phyloP scores from a whole-genome alignment of 768 basidiomycete species.

The Fistulinella prunicolor region DNA sequence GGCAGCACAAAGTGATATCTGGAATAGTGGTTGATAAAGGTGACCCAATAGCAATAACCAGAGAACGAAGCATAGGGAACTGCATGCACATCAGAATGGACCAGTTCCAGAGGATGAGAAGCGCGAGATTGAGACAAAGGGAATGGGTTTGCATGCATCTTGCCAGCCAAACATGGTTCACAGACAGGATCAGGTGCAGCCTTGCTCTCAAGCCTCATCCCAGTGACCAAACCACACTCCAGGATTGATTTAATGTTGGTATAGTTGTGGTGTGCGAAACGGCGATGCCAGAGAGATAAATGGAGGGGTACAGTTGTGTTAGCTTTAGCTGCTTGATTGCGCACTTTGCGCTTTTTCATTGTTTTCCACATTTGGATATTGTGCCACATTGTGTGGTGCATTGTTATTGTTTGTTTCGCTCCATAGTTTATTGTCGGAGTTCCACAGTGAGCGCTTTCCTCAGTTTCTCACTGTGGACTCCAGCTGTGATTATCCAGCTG shows the following conservation, averaged over 20 bases:
- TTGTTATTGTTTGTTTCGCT: no score
- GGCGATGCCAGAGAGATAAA: slow-evolving; percentile 19
- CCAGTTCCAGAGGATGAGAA: neutral
- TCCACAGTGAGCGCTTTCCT: no score
- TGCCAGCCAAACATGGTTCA: slow-evolving; percentile 14
- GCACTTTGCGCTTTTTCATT: no score
- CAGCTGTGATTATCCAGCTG: no score
- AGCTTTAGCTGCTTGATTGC: no score
- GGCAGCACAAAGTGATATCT: slow-evolving; percentile 18
- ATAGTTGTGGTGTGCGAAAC: neutral
- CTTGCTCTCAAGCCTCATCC: neutral
- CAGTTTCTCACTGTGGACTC: no score
- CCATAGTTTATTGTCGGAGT: no score
- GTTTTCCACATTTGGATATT: no score
- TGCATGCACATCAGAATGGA: slow-evolving; percentile 24
- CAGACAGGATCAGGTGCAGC: neutral
- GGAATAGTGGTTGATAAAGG: slow-evolving; percentile 7
- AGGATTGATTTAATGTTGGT: neutral
- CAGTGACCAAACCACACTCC: neutral
- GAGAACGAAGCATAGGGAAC: slow-evolving; percentile 4
- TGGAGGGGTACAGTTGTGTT: slow-evolving; percentile 9
- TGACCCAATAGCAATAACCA: slow-evolving; percentile 9
- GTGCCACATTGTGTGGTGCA: no score
- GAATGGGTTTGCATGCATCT: slow-evolving; percentile 21
- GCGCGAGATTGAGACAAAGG: neutral